Percentiles rank a stretch among this genome's conserved stretches.
phyloP scores from a whole-genome alignment of 495 filamentous ascomycete species.

The Talaromyces trachyspermus region DNA sequence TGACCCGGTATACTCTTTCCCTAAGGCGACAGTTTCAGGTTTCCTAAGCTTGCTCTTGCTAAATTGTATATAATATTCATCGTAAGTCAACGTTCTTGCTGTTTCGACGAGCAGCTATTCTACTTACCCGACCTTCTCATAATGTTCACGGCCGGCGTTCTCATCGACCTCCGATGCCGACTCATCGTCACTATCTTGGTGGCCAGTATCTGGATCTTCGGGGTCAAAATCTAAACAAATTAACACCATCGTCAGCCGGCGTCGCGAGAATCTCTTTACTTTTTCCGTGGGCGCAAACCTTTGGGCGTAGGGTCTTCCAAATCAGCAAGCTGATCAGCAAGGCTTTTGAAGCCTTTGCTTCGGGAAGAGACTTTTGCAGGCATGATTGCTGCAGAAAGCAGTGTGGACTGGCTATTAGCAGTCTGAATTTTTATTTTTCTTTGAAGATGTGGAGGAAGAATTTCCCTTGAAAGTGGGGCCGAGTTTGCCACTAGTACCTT shows the following conservation, averaged over 20 bases:
- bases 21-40: slow-evolving; percentile 49
- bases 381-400: no score
- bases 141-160: slow-evolving; percentile 68
- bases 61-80: no score
- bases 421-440: no score
- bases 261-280: no score
- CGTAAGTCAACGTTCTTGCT: not conserved
- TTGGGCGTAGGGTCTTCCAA: slow-evolving; percentile 54
- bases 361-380: no score
- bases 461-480: not conserved
- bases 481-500: not conserved
- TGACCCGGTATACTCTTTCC: slow-evolving; percentile 76
- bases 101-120: not conserved
- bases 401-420: not conserved
- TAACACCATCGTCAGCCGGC: slow-evolving; percentile 11
- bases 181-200: slow-evolving; percentile 48
- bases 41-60: slow-evolving; percentile 84
- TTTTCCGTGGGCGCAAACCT: slow-evolving; percentile 32
- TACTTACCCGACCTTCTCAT: slow-evolving; percentile 67
- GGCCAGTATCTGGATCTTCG: slow-evolving; percentile 58
- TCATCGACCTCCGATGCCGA: slow-evolving; percentile 32
- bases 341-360: slow-evolving; percentile 33
- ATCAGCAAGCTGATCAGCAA: slow-evolving; percentile 59
- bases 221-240: slow-evolving; percentile 70
- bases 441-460: slow-evolving; percentile 7